These are phyloP conservation scores for Silene vulgaris DNA, from an alignment of 179 eudicot species.

Conservation along the genomic window DNA sequence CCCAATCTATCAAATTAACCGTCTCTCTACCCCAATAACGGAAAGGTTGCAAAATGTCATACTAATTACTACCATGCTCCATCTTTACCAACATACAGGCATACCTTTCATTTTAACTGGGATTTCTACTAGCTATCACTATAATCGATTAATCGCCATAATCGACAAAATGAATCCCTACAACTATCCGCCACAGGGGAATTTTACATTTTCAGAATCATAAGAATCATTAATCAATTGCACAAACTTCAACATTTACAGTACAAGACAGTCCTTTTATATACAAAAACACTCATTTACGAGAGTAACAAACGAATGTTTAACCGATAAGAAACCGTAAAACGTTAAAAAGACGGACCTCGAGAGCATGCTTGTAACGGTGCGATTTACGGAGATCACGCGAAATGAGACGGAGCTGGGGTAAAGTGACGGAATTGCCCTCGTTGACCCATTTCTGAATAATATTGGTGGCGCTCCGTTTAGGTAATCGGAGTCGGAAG, in stretches of 20 bases:
- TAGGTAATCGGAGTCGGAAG: slow-evolving; percentile 72
- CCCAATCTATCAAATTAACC: neutral
- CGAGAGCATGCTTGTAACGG: slow-evolving; percentile 86
- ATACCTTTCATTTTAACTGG: neutral
- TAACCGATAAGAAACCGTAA: neutral
- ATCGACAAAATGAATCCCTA: neutral
- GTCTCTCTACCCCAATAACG: too few relatives aligned
- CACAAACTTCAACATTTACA: neutral
- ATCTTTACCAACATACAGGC: neutral
- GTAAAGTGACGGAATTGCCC: slow-evolving; percentile 46
- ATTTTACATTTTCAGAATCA: too few relatives aligned
- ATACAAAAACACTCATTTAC: too few relatives aligned
- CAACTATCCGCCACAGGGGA: too few relatives aligned
- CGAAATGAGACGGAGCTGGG: slow-evolving; percentile 60
- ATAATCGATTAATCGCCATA: neutral
- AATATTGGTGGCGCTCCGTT: slow-evolving; percentile 65
- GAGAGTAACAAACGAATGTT: too few relatives aligned
- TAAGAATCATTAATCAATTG: neutral
- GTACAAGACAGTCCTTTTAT: too few relatives aligned
- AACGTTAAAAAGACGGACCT: slow-evolving; percentile 37
- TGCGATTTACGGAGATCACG: slow-evolving; percentile 51
- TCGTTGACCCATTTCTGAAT: slow-evolving; percentile 67
- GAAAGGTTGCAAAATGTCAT: neutral
- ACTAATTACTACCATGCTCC: neutral
- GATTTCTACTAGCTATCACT: neutral